phyloP scores from a whole-genome alignment of 2,329 filamentous ascomycete genomes.

The Lecanosticta acicola region DNA sequence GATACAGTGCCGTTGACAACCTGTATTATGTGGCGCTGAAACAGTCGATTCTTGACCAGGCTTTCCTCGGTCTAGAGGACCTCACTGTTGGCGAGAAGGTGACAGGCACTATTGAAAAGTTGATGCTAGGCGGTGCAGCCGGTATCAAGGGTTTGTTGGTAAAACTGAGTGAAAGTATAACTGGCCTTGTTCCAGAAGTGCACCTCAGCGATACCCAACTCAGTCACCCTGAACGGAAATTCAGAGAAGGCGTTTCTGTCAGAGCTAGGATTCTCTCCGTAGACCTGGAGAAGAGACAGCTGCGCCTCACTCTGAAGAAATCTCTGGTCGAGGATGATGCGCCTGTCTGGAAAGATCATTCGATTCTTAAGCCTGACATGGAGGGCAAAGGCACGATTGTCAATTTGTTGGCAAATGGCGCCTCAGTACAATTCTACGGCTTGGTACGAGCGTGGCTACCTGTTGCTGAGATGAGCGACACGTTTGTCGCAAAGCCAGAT shows the following conservation, averaged over 20 bases:
- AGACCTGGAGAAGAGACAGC: constrained; percentile 66
- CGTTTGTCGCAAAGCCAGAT: constrained; percentile 80
- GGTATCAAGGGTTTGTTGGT: constrained; percentile 78
- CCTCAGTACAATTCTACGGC: constrained; percentile 89
- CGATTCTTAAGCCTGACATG: constrained; percentile 66
- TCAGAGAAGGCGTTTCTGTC: constrained; percentile 76
- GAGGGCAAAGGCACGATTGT: constrained; percentile 83
- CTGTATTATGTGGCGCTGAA: constrained; percentile 82
- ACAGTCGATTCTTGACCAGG: constrained; percentile 73
- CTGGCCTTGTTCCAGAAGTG: constrained; percentile 78
- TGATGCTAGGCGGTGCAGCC: constrained; percentile 70
- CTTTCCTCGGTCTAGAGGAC: constrained; percentile 88
- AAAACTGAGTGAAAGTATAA: constrained; percentile 78
- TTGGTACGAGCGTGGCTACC: constrained; percentile 79
- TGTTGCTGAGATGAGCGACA: constrained; percentile 95
- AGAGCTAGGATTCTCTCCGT: constrained; percentile 81
- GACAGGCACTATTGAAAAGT: constrained; percentile 75
- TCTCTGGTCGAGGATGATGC: constrained; percentile 81
- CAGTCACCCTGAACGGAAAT: constrained; percentile 94
- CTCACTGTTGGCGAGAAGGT: constrained; percentile 75
- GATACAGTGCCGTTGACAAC: constrained; percentile 82
- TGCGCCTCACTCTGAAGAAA: constrained; percentile 91
- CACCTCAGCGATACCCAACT: constrained; percentile 84
- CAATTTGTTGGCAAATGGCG: constrained; percentile 70
- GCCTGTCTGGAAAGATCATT: constrained; percentile 70